These are phyloP conservation scores for Colletotrichum sp. DNA, from an alignment of 2,329 filamentous ascomycete species.

Conservation along the genomic window DNA sequence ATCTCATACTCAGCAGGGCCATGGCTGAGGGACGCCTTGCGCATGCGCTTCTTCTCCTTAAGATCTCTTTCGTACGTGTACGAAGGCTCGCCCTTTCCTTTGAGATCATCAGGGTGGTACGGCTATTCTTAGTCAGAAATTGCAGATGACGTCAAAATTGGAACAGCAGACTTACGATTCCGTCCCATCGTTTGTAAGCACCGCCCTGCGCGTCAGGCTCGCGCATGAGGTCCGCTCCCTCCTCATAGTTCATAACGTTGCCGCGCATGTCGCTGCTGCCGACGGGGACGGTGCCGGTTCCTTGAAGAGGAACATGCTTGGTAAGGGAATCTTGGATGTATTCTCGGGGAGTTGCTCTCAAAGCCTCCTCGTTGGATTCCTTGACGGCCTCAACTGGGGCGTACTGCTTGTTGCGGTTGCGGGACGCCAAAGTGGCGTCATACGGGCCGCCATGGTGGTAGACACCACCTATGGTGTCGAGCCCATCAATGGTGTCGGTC, in stretches of 20 bases:
- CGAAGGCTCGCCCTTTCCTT: constrained; percentile 81
- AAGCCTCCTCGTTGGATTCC: constrained; percentile 74
- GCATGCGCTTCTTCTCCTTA: constrained; percentile 59
- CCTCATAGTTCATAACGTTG: constrained; percentile 76
- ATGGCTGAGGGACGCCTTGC: constrained; percentile 27
- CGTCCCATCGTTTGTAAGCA: constrained; percentile 79
- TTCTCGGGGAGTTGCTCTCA: constrained; percentile 81
- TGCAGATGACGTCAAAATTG: not conserved
- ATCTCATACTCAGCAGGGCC: constrained; percentile 52
- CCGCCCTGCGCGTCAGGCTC: constrained; percentile 71
- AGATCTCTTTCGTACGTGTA: constrained; percentile 73
- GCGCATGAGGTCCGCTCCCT: constrained; percentile 86
- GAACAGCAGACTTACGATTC: constrained; percentile 62
- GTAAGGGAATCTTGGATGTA: constrained; percentile 76
- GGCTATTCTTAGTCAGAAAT: constrained; percentile 42
- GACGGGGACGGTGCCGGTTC: constrained; percentile 77
- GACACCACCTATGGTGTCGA: constrained; percentile 70
- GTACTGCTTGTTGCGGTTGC: constrained; percentile 67
- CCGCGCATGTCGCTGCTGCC: constrained; percentile 73
- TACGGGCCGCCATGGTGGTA: constrained; percentile 95
- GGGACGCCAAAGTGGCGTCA: constrained; percentile 77
- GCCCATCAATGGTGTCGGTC: constrained; percentile 79
- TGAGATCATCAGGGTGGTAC: constrained; percentile 78
- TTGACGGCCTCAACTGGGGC: constrained; percentile 80
- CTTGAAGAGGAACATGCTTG: constrained; percentile 80